Evolutionary conservation across 139 green algal genomes (phyloP).

Genomic region (Haematococcus sp.): DNA sequence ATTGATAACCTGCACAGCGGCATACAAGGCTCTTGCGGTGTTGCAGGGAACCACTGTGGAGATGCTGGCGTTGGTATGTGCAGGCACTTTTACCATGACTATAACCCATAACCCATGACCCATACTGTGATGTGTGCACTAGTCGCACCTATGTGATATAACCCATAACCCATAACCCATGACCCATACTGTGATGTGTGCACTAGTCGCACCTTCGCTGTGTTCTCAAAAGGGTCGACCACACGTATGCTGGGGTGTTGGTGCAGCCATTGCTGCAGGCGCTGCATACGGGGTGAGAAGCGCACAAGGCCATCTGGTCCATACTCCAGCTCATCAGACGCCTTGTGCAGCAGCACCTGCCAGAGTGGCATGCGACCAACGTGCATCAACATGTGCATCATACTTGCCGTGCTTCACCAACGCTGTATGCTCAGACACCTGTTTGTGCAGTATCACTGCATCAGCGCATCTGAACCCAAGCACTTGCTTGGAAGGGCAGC

Average conservation of each 20-base stretch:
- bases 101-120: no score
- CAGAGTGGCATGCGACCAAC: constrained; percentile 30
- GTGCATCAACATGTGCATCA: no score
- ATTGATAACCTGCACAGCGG: constrained; percentile 35
- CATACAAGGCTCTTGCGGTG: background rate
- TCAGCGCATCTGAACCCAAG: background rate
- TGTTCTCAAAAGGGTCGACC: constrained; percentile 41
- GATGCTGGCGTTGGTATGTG: background rate
- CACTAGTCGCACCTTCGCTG: constrained; percentile 36
- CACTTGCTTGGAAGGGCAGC: constrained; percentile 8
- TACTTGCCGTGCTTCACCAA: no score
- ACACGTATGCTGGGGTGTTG: constrained; percentile 11
- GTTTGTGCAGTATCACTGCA: constrained; percentile 40
- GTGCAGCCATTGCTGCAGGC: constrained; percentile 17
- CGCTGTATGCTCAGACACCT: constrained; percentile 40
- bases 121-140: no score
- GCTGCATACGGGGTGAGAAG: constrained; percentile 18
- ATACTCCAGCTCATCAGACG: constrained; percentile 51
- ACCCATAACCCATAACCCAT: no score
- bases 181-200: no score
- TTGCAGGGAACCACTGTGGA: no score
- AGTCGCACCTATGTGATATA: no score
- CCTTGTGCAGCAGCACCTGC: constrained; percentile 75
- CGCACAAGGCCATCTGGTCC: background rate
- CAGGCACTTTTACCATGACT: background rate